Evolutionary conservation across 176 grass and related monocot species (phyloP), one percentile per base, ranked within the genome.

Genomic region (Avena insularis): DNA sequence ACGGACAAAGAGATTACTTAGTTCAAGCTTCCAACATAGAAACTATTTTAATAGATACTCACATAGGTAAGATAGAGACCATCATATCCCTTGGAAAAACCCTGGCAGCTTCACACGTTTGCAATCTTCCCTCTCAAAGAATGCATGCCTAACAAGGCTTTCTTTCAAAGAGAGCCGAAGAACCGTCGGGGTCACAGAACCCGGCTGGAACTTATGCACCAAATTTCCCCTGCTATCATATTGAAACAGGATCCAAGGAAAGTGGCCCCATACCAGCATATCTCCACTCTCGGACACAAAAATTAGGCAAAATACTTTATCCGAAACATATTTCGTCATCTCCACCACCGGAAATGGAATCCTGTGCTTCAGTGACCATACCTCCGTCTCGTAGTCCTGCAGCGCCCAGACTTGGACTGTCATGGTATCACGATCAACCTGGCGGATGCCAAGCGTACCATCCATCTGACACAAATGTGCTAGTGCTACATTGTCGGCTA

Each of bases 401-500:
- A 75, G 55, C 54, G 11, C 82, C 38, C 69, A 75, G 0, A 75
- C 20, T 1, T 60, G 17, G 15, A 48, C 14, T 3, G 4, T 49
- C 5, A 25, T 48, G 7, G 5, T 15, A n/a, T 0, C 23, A 29
- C 10, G 2, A 14, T 57, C 16, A 0, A 6, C 3, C 9, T 17
- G 43, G 4, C 5, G 27, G 8, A 84, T 19, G 54, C 53, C 21
- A 20, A 75, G 54, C 15, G n/a, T 20, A n/a, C 54, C 82, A 48
- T 74, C 54, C n/a, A 61, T 31, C 45, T 74, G n/a, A 61, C 29
- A 36, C 36, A 84, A 5, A 25, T 23, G 0, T 13, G 65, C 7
- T 31, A 0, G 0, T 15, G 31, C 4, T n/a, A 0, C 0, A 8
- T 3, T 4, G 19, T 0, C 6, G 1, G 36, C 12, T 16, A 13